Conservation (phyloP, 805 yeast genomes). For the Lachancea waltii region DNA sequence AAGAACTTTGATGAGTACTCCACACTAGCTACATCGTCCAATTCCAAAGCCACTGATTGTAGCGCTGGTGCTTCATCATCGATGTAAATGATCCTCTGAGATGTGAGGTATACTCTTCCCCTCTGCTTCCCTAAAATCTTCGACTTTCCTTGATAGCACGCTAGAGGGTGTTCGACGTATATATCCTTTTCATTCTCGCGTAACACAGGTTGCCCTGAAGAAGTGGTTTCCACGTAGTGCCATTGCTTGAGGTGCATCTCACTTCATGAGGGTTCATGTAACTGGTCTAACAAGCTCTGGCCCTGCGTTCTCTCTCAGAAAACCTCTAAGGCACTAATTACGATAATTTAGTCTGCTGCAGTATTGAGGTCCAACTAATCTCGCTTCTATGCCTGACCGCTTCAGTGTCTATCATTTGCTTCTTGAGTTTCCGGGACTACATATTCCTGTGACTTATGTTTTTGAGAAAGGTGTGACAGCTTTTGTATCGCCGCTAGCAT, state of each 20-base stretch:
- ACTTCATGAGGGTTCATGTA: too few relatives aligned
- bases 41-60: conserved; percentile 42
- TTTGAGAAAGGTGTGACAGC: too few relatives aligned
- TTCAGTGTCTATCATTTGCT: too few relatives aligned
- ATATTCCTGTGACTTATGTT: too few relatives aligned
- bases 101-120: conserved; percentile 77
- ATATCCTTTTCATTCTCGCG: conserved; percentile 46
- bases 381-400: too few relatives aligned
- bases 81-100: conserved; percentile 64
- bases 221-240: conserved; percentile 34
- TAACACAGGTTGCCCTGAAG: conserved; percentile 36
- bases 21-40: conserved; percentile 36
- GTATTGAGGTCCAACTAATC: too few relatives aligned
- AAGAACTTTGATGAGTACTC: conserved; percentile 53
- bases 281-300: too few relatives aligned
- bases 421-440: too few relatives aligned
- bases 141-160: conserved; percentile 70
- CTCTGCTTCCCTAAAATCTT: conserved; percentile 58
- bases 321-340: too few relatives aligned
- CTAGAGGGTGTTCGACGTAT: conserved; percentile 49
- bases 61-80: conserved; percentile 41
- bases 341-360: too few relatives aligned
- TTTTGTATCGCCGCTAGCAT: too few relatives aligned
- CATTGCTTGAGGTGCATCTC: conserved; percentile 26
- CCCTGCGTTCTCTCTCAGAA: too few relatives aligned